Percentiles rank a stretch among this genome's conserved stretches.
Conservation (phyloP, 192 early-diverging fungal genomes). For the Paraglomus occultum region DNA sequence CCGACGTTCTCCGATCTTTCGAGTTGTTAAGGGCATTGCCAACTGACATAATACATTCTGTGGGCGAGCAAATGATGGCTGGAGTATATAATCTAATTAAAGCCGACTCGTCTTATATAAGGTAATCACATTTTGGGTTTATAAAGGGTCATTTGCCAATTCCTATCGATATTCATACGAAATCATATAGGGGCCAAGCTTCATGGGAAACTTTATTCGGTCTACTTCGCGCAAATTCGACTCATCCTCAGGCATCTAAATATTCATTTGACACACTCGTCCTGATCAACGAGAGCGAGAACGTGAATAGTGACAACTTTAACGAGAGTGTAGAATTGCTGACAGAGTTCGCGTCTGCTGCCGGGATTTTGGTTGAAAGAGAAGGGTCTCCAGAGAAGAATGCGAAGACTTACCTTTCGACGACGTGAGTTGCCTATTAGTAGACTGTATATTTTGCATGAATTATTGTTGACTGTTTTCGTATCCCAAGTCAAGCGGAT, state of each 20-base stretch:
- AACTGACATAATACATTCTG: conserved; percentile 55
- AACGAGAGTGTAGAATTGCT: conserved; percentile 72
- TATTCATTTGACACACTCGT: conserved; percentile 63
- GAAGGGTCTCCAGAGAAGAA: conserved; percentile 7
- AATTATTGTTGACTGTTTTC: conserved; percentile 29
- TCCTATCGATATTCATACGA: conserved; percentile 1
- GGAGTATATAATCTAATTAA: conserved; percentile 67
- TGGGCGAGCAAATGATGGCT: conserved; percentile 76
- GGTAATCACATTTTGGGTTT: conserved; percentile 28
- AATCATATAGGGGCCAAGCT: conserved; percentile 33
- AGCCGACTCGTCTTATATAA: conserved; percentile 46
- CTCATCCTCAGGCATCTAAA: conserved; percentile 59
- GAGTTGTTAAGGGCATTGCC: conserved; percentile 55
- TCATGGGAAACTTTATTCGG: conserved; percentile 54
- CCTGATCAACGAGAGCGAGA: conserved; percentile 51
- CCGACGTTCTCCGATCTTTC: conserved; percentile 52
- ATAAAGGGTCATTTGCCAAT: not conserved
- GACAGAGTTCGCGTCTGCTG: conserved; percentile 59
- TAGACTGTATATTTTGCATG: conserved; percentile 19
- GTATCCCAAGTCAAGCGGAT: conserved; percentile 43
- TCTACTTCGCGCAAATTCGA: conserved; percentile 54
- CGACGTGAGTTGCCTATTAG: not conserved
- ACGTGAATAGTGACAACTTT: conserved; percentile 63
- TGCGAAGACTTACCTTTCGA: conserved; percentile 2
- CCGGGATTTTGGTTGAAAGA: conserved; percentile 36